Evolutionary conservation across 2,329 filamentous ascomycete species (phyloP), one percentile per base, ranked within the genome.

Genomic region (Penicillium sp.): DNA sequence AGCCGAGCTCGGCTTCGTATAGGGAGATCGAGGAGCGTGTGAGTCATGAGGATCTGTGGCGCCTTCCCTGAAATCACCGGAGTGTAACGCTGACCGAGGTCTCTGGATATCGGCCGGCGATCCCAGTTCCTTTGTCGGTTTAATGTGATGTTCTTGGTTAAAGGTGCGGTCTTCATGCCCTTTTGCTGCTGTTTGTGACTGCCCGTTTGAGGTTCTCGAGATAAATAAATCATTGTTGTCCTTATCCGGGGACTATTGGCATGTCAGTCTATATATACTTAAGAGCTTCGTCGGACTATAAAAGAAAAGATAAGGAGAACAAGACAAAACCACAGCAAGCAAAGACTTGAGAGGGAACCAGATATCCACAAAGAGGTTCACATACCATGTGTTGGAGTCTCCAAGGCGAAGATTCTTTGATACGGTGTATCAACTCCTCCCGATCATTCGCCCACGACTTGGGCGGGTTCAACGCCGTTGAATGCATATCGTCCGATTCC

Each of bases 351-450:
- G 31, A 31, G n/a, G 12, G 3, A 24, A 17, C 9, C 7, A 17
- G 21, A 26, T 13, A 28, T 31, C 22, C 26, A 53, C 32, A 6
- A 9, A 32, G 3, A 10, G 1, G 19, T 46, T 24, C 44, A 68
- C 70, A 62, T 66, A 77, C 84, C 74, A 79, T 77, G 61, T 77
- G 77, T 64, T 77, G 81, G 26, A 82, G 79, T 34, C 83, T 74
- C 87, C 87, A 93, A 4, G 81, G 80, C 33, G 87, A 84, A 61
- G 81, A 85, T 69, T 89, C 83, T 72, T 96, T 96, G 57, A 96
- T 77, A 56, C 84, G 79, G 68, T 89, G 81, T 50, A 97, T 96
- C 60, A 95, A 74, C 67, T 90, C 85, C 50, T 82, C 81, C 56
- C 90, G 79, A 65, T 88, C 82, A 52, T 64, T 66, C 15, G 63